Evolutionary conservation across 164 flowering plant genomes (phyloP).

Genomic region (Umbilicus rupestris): DNA sequence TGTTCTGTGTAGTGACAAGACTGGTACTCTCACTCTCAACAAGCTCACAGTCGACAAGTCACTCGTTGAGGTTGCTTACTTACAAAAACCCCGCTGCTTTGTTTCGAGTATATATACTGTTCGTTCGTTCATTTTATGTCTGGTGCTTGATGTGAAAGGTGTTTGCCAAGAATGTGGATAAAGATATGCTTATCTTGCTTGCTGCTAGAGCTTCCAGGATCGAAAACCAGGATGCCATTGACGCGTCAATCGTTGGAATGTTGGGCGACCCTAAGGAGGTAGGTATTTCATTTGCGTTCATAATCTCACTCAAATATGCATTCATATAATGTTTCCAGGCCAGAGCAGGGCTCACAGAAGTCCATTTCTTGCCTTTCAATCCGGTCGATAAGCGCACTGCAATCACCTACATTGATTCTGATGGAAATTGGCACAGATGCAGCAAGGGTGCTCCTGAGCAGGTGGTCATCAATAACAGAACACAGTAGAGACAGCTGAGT

Average conservation of each 20-base stretch:
- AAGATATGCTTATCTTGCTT: slow-evolving; percentile 34
- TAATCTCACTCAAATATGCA: neutral
- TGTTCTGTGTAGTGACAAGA: slow-evolving; percentile 91
- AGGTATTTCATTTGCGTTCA: slow-evolving; percentile 11
- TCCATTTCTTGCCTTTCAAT: slow-evolving; percentile 74
- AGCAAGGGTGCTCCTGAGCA: slow-evolving; percentile 96
- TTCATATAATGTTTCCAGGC: slow-evolving; percentile 29
- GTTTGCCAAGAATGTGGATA: slow-evolving; percentile 37
- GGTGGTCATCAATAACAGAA: too few species aligned
- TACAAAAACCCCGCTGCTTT: too few species aligned
- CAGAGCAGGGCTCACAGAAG: slow-evolving; percentile 63
- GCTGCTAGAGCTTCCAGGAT: slow-evolving; percentile 73
- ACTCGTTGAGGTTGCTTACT: slow-evolving; percentile 33
- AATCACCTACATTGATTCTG: slow-evolving; percentile 49
- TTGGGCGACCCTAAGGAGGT: slow-evolving; percentile 75
- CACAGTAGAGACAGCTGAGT: too few species aligned
- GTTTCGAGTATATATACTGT: too few species aligned
- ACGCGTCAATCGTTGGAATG: slow-evolving; percentile 69
- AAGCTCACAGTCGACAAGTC: slow-evolving; percentile 70
- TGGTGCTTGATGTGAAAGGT: slow-evolving; percentile 38
- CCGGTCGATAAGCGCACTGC: slow-evolving; percentile 82
- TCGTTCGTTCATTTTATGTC: neutral
- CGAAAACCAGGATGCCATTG: slow-evolving; percentile 85
- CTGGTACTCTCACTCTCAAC: slow-evolving; percentile 91
- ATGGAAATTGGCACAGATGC: slow-evolving; percentile 57